Evolutionary conservation across 2,329 filamentous ascomycete species (phyloP), one percentile per base, ranked within the genome.

Genomic region (Arthrobotrys conoides): DNA sequence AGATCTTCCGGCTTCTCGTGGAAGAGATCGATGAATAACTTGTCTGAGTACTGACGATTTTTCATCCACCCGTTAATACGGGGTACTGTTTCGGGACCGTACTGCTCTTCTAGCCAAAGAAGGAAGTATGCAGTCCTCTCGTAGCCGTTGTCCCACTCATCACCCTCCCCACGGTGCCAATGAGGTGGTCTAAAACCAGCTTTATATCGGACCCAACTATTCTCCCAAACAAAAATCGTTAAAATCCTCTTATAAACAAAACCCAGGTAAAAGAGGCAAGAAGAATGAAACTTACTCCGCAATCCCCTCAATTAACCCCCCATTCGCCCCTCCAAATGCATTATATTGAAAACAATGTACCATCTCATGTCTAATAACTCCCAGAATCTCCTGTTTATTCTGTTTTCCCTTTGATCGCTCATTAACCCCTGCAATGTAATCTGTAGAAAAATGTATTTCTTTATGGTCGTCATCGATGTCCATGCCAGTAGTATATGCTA

Each of bases 321-420:
- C 91, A 0, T 92, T 92, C 51, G 90, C 89, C 3, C 86, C 86
- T 0, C 87, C 87, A 20, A 82, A 86, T 1, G 87, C 91, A 81
- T 93, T 91, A 85, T 93, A 92, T 84, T 98, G 95, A 85, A 92
- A 96, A 85, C 94, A 97, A 86, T 98, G 96, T 14, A 98, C 95
- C 79, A 97, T 91, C 85, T 98, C 95, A 83, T 98, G 95, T 0
- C 92, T 91, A 20, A 98, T 84, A 0, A 98, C 94, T 48, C 96
- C 96, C 18, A 89, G 86, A 76, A 97, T 90, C 85, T 98, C 93
- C 46, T 87, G 82, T 24, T 83, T 80, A 12, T 85, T 85, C 61
- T 87, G 87, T 10, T 85, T 81, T 0, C 84, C 61, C 0, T 69
- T 61, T 27, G 63, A 66, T 14, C 68, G 53, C 9, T 78, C 82